A percentile compares a stretch with the other conserved stretches of the same genome.
phyloP scores from a whole-genome alignment of 1,139 yeast genomes.

The Taphrina pruni region DNA sequence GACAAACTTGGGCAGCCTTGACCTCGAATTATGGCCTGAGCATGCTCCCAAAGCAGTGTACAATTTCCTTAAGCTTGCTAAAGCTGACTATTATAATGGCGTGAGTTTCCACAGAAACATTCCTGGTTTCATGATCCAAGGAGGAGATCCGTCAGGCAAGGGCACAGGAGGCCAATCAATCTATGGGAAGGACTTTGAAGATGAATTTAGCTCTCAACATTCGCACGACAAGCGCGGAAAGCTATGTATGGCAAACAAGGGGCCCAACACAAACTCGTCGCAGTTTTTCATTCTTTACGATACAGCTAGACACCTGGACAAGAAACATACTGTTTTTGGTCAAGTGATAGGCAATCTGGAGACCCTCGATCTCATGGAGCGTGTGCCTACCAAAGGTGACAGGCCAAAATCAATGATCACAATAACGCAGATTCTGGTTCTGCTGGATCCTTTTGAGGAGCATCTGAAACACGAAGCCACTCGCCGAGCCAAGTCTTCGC shows the following conservation, averaged over 20 bases:
- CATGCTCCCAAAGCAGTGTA: conserved; percentile 57
- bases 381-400: conserved; percentile 49
- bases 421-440: conserved; percentile 67
- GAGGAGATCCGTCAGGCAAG: conserved; percentile 61
- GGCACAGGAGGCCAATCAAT: conserved; percentile 56
- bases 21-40: conserved; percentile 53
- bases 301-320: conserved; percentile 73
- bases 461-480: conserved; percentile 48
- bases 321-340: conserved; percentile 82
- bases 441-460: conserved; percentile 75
- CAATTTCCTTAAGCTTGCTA: conserved; percentile 56
- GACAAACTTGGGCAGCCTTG: conserved; percentile 50
- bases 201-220: conserved; percentile 68
- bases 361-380: conserved; percentile 74
- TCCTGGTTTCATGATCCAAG: conserved; percentile 60
- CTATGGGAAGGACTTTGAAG: conserved; percentile 54
- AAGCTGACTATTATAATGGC: conserved; percentile 55
- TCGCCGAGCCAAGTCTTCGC: conserved; percentile 21
- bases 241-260: conserved; percentile 79
- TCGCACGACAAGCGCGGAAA: conserved; percentile 81
- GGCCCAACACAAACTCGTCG: conserved; percentile 67
- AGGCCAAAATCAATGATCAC: conserved; percentile 53
- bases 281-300: conserved; percentile 81
- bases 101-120: conserved; percentile 58
- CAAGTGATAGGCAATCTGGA: conserved; percentile 77